Conservation (phyloP, 1,284 basidiomycete genomes). For the Malassezia obtusa region DNA sequence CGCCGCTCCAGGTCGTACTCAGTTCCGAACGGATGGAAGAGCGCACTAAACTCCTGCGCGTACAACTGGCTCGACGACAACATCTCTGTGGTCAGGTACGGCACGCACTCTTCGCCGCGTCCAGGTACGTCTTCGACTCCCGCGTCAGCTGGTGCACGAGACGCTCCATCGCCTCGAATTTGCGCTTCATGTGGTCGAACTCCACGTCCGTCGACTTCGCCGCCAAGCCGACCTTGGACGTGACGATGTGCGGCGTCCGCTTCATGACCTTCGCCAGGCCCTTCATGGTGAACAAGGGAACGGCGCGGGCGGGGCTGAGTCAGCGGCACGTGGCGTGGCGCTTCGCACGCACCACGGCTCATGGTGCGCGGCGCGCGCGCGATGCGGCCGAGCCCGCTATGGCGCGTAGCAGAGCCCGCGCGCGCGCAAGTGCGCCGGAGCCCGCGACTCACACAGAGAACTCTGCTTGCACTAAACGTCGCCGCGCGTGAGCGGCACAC, state of each 20-base stretch:
- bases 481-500: too few species aligned
- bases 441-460: neutral
- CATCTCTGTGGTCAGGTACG: slow-evolving; percentile 55
- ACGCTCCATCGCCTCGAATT: slow-evolving; percentile 67
- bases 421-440: neutral
- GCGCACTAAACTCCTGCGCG: slow-evolving; percentile 62
- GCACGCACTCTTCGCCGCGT: slow-evolving; percentile 49
- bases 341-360: neutral
- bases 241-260: slow-evolving; percentile 45
- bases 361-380: neutral
- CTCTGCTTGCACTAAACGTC: too few species aligned
- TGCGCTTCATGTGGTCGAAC: slow-evolving; percentile 40
- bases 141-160: slow-evolving; percentile 81
- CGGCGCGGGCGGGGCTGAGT: slow-evolving; percentile 3
- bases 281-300: slow-evolving; percentile 23
- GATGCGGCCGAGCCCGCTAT: neutral
- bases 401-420: neutral
- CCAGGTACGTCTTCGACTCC: slow-evolving; percentile 77
- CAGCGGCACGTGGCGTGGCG: neutral
- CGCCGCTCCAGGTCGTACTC: slow-evolving; percentile 73
- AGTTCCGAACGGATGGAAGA: slow-evolving; percentile 51
- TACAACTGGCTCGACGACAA: slow-evolving; percentile 70
- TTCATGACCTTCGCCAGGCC: slow-evolving; percentile 37
- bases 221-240: slow-evolving; percentile 40
- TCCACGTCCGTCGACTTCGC: slow-evolving; percentile 40